Base-by-base conservation (phyloP, 257 asterid genomes). In the Scutellaria barbata region DNA sequence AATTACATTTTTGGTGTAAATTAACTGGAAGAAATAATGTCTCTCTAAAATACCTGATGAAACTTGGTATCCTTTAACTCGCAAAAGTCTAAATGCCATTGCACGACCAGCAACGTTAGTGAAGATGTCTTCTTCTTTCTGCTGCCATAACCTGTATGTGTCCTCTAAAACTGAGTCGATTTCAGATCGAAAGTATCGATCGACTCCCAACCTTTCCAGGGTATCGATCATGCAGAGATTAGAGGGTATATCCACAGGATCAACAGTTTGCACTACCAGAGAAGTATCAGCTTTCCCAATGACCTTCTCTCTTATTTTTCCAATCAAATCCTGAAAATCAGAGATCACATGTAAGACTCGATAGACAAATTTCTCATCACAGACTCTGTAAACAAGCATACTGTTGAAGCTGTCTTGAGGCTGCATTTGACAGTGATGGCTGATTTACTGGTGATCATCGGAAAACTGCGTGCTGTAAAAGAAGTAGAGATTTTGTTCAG, bases 71-170 rank as follows among this genome's bases (percentile, higher is more conserved):
- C 85, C 76, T 17, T 64, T 58, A 18, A 53, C 47, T 47, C 87
- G 53, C 20, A 82, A n/a, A 30, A 74, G 84, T 39, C 90, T 76
- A 73, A 85, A 85, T 42, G 86, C 82, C 74, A 78, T 16, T n/a
- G 87, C 87, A 20, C 55, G 68, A 67, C 71, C 66, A 11, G 63
- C 11, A 10, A 71, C 30, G 18, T 78, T 77, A 6, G 66, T 41
- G 42, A 73, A 74, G 9, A 82, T 71, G 1, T 59, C 75, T 43
- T 51, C 75, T 3, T 71, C 77, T 47, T 51, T 77, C 55, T 14
- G 59, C 35, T 68, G 77, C 88, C 87, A 82, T 0, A 37, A 51
- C 63, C 76, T 67, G 62, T 71, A 76, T 10, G 68, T 74, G 40
- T 74, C 69, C 0, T 79, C 66, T 10, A 84, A 68, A 43, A 74